These are phyloP conservation scores for Fraxinus paxiana DNA, from an alignment of 305 asterid species.

Conservation along the genomic window DNA sequence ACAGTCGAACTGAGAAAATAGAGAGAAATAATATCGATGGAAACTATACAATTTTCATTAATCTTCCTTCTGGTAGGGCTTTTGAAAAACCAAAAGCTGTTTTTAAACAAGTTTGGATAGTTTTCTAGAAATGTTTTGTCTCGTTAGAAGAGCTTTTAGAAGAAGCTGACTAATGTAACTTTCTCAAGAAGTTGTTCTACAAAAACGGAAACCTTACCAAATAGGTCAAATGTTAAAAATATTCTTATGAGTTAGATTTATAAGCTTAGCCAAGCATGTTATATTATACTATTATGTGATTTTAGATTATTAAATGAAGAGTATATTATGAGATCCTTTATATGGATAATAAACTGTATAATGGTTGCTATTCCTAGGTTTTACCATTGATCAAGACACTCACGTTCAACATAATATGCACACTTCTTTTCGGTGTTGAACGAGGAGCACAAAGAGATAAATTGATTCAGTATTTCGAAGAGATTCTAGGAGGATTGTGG, in stretches of 20 bases:
- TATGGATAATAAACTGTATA: not conserved
- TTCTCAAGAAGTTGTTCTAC: not conserved
- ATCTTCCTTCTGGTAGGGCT: not conserved
- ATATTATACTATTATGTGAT: not conserved
- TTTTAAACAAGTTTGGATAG: not conserved
- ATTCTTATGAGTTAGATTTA: not conserved
- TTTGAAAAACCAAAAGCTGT: not conserved
- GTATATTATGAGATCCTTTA: not conserved
- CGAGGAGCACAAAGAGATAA: conserved; percentile 46
- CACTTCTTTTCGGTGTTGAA: conserved; percentile 61
- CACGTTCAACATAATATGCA: conserved; percentile 69
- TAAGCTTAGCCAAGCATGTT: not conserved
- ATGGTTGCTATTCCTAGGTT: conserved; percentile 34
- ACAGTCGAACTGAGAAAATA: not conserved
- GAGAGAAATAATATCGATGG: not conserved
- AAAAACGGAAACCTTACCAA: not conserved
- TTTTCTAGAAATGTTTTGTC: not conserved
- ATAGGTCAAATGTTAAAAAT: not conserved
- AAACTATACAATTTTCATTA: not conserved
- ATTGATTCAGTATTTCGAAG: conserved; percentile 37
- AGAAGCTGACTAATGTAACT: not conserved
- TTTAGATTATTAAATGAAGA: not conserved
- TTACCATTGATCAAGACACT: conserved; percentile 65
- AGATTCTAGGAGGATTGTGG: conserved; percentile 65
- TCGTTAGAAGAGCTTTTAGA: not conserved